These are phyloP conservation scores for Phytopythium chamaehyphon DNA, from an alignment of 352 stramenopile genomes.

Conservation along the genomic window DNA sequence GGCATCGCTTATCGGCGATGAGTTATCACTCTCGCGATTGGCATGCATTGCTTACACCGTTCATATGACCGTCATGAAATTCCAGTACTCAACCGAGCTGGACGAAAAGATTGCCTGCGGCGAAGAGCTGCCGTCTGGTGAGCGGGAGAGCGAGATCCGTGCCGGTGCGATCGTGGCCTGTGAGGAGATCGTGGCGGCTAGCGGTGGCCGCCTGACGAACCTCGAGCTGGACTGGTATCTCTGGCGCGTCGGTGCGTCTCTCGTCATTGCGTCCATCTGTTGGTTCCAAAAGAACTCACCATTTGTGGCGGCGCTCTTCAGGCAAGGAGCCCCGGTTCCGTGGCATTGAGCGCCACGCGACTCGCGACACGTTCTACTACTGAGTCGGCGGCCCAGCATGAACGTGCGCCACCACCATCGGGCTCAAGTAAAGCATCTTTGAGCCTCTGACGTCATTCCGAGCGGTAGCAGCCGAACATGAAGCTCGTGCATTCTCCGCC, in stretches of 20 bases:
- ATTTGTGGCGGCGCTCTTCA: slow-evolving; percentile 5
- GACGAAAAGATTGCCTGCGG: slow-evolving; percentile 38
- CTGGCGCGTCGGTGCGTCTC: slow-evolving; percentile 50
- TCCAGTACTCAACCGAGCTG: slow-evolving; percentile 60
- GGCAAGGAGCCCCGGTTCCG: slow-evolving; percentile 73
- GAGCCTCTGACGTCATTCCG: neutral
- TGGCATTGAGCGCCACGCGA: slow-evolving; percentile 61
- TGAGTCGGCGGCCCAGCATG: too few species aligned
- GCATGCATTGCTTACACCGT: neutral
- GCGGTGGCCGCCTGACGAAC: slow-evolving; percentile 36
- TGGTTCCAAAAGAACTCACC: neutral
- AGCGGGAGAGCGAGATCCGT: slow-evolving; percentile 62
- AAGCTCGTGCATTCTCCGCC: too few species aligned
- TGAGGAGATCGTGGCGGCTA: slow-evolving; percentile 56
- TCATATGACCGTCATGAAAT: neutral
- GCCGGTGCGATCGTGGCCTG: slow-evolving; percentile 61
- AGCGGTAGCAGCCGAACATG: too few species aligned
- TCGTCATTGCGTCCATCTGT: neutral
- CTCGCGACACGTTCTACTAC: slow-evolving; percentile 70
- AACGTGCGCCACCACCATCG: neutral
- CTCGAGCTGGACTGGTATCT: slow-evolving; percentile 66
- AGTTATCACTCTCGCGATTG: neutral
- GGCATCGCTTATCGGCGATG: neutral
- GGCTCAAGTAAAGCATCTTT: neutral
- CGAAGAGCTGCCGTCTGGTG: slow-evolving; percentile 37